A percentile compares a stretch with the other conserved stretches of the same genome.
phyloP scores from a whole-genome alignment of 768 basidiomycete genomes.

The Xerocomellus chrysenteron region DNA sequence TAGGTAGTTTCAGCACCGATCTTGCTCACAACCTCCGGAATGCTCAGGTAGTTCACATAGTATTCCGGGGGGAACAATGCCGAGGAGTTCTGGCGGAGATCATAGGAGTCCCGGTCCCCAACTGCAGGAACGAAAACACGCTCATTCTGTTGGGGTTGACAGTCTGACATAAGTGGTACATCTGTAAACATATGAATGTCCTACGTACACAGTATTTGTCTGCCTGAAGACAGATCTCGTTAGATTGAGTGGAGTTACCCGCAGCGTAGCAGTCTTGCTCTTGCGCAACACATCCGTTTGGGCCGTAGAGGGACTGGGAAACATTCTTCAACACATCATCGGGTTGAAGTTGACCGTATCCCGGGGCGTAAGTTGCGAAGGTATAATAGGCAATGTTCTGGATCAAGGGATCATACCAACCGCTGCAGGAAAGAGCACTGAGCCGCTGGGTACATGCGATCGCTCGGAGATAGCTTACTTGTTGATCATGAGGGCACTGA shows the following conservation, averaged over 20 bases:
- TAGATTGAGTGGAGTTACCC: slow-evolving; percentile 43
- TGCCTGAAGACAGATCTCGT: slow-evolving; percentile 49
- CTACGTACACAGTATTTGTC: slow-evolving; percentile 55
- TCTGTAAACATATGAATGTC: background rate
- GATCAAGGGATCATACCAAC: slow-evolving; percentile 65
- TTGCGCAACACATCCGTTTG: slow-evolving; percentile 53
- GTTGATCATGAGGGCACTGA: slow-evolving; percentile 65
- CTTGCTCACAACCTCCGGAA: slow-evolving; percentile 34
- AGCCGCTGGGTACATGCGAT: background rate
- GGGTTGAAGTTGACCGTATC: slow-evolving; percentile 61
- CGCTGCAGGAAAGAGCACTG: slow-evolving; percentile 35
- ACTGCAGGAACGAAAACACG: slow-evolving; percentile 52
- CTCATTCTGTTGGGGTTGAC: slow-evolving; percentile 33
- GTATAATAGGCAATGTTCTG: slow-evolving; percentile 60
- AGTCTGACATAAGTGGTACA: background rate
- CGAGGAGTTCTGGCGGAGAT: slow-evolving; percentile 55
- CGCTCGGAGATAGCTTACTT: slow-evolving; percentile 38
- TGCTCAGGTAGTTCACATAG: slow-evolving; percentile 47
- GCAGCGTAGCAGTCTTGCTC: slow-evolving; percentile 58
- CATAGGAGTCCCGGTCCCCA: slow-evolving; percentile 52
- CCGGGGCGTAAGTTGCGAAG: slow-evolving; percentile 62
- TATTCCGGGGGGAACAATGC: slow-evolving; percentile 56
- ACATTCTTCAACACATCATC: slow-evolving; percentile 44
- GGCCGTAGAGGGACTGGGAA: slow-evolving; percentile 47
- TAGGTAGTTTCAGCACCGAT: slow-evolving; percentile 58